Percentiles rank a stretch among this genome's conserved stretches.
phyloP scores from a whole-genome alignment of 495 filamentous ascomycete species.

The Aspergillus saccharolyticus region DNA sequence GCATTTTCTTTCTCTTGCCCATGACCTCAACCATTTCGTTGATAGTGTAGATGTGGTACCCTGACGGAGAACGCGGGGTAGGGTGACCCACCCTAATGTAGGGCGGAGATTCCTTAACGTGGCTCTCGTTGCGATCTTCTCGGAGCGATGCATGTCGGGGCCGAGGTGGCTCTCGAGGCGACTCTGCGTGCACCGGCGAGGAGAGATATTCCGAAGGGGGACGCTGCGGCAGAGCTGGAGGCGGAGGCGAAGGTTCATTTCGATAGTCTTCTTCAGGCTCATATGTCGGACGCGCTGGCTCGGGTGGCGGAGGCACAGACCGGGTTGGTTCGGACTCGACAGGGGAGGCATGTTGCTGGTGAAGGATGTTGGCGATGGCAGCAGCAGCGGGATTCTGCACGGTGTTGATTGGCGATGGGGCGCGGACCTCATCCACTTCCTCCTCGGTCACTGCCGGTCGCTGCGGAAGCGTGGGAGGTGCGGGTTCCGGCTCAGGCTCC shows the following conservation, averaged over 20 bases:
- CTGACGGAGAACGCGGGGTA: constrained; percentile 58
- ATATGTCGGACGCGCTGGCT: constrained; percentile 34
- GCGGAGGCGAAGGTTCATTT: constrained; percentile 52
- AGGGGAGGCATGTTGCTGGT: constrained; percentile 43
- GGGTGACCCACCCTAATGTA: constrained; percentile 48
- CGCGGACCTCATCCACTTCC: constrained; percentile 20
- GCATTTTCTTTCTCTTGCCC: constrained; percentile 96
- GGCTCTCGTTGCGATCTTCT: constrained; percentile 28
- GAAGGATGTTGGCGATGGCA: constrained; percentile 66
- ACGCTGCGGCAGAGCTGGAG: constrained; percentile 63
- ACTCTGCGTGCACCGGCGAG: constrained; percentile 48
- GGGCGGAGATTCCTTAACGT: constrained; percentile 53
- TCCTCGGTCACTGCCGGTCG: constrained; percentile 24
- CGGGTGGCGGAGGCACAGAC: constrained; percentile 36
- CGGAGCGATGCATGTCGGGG: constrained; percentile 18
- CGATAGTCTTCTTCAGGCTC: constrained; percentile 50
- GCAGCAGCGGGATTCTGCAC: constrained; percentile 64
- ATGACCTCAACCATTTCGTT: constrained; percentile 93
- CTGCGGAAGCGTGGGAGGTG: constrained; percentile 37
- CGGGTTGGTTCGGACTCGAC: constrained; percentile 27
- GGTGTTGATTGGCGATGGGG: constrained; percentile 29
- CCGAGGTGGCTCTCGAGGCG: constrained; percentile 36
- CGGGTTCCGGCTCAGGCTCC: constrained; percentile 17
- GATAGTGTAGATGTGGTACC: constrained; percentile 91
- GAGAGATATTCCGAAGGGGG: constrained; percentile 57